phyloP scores from a whole-genome alignment of 2,329 filamentous ascomycete genomes.

The Arthrobotrys sphaeroides region DNA sequence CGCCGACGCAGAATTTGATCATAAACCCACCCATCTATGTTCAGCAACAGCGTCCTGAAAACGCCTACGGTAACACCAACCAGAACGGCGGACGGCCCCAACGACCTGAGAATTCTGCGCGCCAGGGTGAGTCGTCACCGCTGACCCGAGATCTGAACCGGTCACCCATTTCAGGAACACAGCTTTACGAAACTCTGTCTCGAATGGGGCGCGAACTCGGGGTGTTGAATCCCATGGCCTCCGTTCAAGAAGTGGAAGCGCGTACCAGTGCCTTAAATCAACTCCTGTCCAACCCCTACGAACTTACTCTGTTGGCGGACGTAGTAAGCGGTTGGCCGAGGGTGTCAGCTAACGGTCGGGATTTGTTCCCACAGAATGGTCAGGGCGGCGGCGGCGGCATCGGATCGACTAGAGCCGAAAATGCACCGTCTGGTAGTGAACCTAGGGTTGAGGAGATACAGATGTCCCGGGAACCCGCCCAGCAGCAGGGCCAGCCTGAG shows the following conservation, averaged over 20 bases:
- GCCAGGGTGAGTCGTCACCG: too few species aligned
- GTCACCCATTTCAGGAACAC: not conserved
- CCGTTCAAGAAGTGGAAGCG: conserved; percentile 3
- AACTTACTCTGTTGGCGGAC: not conserved
- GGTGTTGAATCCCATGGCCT: not conserved
- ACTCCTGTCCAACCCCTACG: not conserved
- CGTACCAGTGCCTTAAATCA: not conserved
- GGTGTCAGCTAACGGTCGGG: too few species aligned
- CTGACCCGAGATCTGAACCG: too few species aligned
- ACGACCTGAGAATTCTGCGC: too few species aligned
- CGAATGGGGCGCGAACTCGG: not conserved
- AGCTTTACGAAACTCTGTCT: not conserved
- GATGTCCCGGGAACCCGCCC: not conserved
- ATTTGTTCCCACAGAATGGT: not conserved
- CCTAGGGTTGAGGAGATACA: not conserved
- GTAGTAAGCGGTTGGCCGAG: not conserved
- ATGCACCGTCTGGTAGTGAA: not conserved
- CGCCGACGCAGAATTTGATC: not conserved
- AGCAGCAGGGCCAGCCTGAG: too few species aligned
- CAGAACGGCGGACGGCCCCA: too few species aligned
- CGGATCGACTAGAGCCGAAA: too few species aligned
- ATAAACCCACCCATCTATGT: not conserved
- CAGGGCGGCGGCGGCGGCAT: too few species aligned
- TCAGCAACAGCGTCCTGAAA: not conserved
- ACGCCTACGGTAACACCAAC: too few species aligned